These are phyloP conservation scores for Scenedesmus sp. DNA, from an alignment of 163 green algal species.

Conservation along the genomic window DNA sequence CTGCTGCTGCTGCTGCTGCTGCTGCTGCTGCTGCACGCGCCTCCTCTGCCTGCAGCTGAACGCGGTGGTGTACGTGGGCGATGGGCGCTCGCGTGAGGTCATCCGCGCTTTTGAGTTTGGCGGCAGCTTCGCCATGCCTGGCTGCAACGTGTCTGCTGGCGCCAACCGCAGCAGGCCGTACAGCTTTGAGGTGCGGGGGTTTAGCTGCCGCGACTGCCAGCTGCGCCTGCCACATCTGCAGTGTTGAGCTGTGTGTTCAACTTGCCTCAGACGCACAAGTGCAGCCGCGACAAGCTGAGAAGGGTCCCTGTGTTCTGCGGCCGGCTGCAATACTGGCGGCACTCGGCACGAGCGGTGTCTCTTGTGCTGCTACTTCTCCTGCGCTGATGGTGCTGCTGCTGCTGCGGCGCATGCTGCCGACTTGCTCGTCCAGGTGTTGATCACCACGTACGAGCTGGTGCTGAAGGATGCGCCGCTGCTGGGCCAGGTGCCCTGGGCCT, in stretches of 20 bases:
- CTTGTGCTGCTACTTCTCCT: background rate
- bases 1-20: background rate
- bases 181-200: slow-evolving; percentile 25
- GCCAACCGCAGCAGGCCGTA: slow-evolving; percentile 16
- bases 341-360: background rate
- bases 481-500: slow-evolving; percentile 82
- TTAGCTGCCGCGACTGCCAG: background rate
- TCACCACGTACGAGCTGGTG: slow-evolving; percentile 97
- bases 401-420: background rate
- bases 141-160: background rate
- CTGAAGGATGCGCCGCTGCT: slow-evolving; percentile 88
- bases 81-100: slow-evolving; percentile 77
- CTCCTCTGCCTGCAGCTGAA: slow-evolving; percentile 67
- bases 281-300: too few relatives aligned
- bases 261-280: background rate
- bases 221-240: background rate
- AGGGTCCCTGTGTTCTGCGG: too few relatives aligned
- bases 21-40: background rate
- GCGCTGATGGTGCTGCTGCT: background rate
- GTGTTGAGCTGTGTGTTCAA: background rate
- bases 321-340: too few relatives aligned
- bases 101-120: slow-evolving; percentile 75
- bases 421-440: slow-evolving; percentile 79
- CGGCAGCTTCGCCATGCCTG: background rate
- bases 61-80: slow-evolving; percentile 90